Evolutionary conservation across 148 eudicot genomes (phyloP), one percentile per base, ranked within the genome.

Genomic region (Arctostaphylos glauca): DNA sequence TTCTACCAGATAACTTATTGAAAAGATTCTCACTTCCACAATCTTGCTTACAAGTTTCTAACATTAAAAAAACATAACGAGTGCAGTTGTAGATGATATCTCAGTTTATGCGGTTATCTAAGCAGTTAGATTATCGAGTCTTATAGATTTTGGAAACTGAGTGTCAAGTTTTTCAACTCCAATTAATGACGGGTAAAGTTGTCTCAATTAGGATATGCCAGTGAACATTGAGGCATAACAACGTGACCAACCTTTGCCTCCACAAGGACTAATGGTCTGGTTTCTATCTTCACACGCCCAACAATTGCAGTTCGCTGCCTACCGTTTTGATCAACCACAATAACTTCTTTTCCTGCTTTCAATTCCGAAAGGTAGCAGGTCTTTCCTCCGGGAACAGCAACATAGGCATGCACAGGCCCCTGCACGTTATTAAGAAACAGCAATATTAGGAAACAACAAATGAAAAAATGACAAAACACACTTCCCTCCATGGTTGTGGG

Each of bases 331-430:
- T 92, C 94, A 25, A 95, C 92, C 74, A 95, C 91, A 81, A 90
- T 88, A 13, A 95, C 91, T 85, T 94, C 95, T 87, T 90, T 92
- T 76, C 98, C 98, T 81, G 98, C 83, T 87, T 89, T 91, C 43
- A 95, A 87, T 83, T 95, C 98, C 14, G 98, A 95, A 77, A 95
- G 94, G 84, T 95, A 95, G 91, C 95, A 86, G 52, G 98, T 95
- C 79, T 94, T 95, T 47, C 95, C 98, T 62, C 94, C 98, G 10
- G 98, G 98, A 54, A 94, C 82, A 46, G 98, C 95, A 79, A 95
- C 92, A 89, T 95, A 95, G n/a, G 98, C 89, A 83, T 95, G 98
- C 38, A 95, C 98, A 19, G 98, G 96, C 73, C 98, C 98, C 98
- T 94, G 81, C 64, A 86, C 14, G 81, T 55, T 82, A 68, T 71